Evolutionary conservation across 805 yeast species (phyloP).

Genomic region (Kazachstania africana): DNA sequence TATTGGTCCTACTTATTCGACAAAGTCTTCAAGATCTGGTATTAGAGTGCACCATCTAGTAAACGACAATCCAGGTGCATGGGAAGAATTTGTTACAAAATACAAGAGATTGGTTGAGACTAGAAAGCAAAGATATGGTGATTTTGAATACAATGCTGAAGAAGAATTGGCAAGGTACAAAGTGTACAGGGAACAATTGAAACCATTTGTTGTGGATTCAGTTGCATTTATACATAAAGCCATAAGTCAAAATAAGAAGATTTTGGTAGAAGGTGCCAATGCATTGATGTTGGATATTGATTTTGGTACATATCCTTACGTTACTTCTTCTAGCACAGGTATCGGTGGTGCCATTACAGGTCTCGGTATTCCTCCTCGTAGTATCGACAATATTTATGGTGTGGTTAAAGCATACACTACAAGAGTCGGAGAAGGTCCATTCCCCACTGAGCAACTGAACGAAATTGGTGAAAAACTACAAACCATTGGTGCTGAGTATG

Average conservation of each 20-base stretch:
- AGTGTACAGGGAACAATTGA: slow-evolving; percentile 55
- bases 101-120: slow-evolving; percentile 69
- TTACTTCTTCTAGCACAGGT: slow-evolving; percentile 90
- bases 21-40: slow-evolving; percentile 95
- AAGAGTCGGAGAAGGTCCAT: slow-evolving; percentile 98
- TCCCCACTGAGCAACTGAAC: slow-evolving; percentile 95
- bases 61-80: slow-evolving; percentile 76
- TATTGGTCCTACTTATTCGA: slow-evolving; percentile 95
- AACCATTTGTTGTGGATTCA: slow-evolving; percentile 91
- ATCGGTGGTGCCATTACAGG: slow-evolving; percentile 98
- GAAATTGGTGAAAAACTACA: slow-evolving; percentile 79
- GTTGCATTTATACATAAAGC: slow-evolving; percentile 77
- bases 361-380: slow-evolving; percentile 86
- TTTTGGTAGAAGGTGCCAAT: slow-evolving; percentile 94
- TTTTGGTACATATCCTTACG: slow-evolving; percentile 96
- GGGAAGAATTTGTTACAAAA: slow-evolving; percentile 79
- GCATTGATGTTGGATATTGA: slow-evolving; percentile 96
- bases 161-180: slow-evolving; percentile 71
- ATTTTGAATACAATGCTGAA: slow-evolving; percentile 76
- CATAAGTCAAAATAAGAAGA: slow-evolving; percentile 63
- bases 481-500: slow-evolving; percentile 85
- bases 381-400: slow-evolving; percentile 75
- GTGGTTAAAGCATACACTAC: slow-evolving; percentile 98
- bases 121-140: slow-evolving; percentile 85
- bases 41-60: slow-evolving; percentile 93